These are phyloP conservation scores for Magnusiomyces paraingens DNA, from an alignment of 1,139 yeast genomes.

Conservation along the genomic window DNA sequence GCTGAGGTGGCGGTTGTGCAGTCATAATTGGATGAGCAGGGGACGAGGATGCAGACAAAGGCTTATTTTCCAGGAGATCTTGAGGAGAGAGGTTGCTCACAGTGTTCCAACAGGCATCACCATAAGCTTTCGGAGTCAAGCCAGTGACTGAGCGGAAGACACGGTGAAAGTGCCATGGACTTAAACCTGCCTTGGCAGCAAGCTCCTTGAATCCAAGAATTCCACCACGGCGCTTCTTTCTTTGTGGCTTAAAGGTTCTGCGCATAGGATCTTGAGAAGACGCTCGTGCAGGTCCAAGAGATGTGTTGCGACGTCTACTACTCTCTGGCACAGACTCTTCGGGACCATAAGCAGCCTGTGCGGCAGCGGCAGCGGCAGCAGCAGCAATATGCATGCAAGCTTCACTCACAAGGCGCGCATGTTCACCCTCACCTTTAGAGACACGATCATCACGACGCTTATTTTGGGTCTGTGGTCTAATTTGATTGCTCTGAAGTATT, in stretches of 20 bases:
- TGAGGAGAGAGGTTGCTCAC: slow-evolving; percentile 33
- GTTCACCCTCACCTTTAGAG: slow-evolving; percentile 39
- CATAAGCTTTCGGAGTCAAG: slow-evolving; percentile 80
- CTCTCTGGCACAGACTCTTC: slow-evolving; percentile 18
- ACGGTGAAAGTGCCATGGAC: slow-evolving; percentile 94
- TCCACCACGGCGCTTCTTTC: slow-evolving; percentile 74
- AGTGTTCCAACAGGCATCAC: slow-evolving; percentile 78
- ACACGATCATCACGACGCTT: slow-evolving; percentile 13
- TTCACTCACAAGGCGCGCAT: slow-evolving; percentile 62
- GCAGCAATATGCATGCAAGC: slow-evolving; percentile 81
- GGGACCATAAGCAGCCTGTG: slow-evolving; percentile 29
- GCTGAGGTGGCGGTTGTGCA: neutral
- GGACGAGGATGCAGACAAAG: too few relatives aligned
- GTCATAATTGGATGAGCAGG: neutral
- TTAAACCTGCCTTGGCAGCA: slow-evolving; percentile 74
- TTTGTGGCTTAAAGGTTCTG: slow-evolving; percentile 27
- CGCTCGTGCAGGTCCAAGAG: slow-evolving; percentile 13
- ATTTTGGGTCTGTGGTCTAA: neutral
- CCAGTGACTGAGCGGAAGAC: slow-evolving; percentile 83
- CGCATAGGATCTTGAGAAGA: slow-evolving; percentile 5
- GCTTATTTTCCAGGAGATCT: neutral
- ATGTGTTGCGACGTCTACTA: slow-evolving; percentile 3
- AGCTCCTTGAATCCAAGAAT: slow-evolving; percentile 82
- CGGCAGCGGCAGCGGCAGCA: slow-evolving; percentile 64
- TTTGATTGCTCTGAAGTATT: neutral